Evolutionary conservation across 2,329 filamentous ascomycete genomes (phyloP).

Genomic region (Fusarium sp.): DNA sequence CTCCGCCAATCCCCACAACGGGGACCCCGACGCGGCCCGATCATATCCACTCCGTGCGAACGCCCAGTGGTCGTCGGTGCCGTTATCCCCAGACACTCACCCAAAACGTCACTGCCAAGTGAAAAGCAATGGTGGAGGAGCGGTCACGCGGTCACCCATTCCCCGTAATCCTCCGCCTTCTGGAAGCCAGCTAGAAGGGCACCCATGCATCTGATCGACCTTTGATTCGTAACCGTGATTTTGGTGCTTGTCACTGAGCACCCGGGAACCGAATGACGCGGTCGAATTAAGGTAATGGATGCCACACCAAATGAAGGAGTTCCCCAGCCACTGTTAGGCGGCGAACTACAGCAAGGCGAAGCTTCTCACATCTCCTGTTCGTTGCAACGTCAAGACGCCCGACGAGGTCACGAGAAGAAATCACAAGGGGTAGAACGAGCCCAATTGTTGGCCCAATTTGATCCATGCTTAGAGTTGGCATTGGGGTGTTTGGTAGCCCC

Average conservation of each 20-base stretch:
- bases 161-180: conserved; percentile 25
- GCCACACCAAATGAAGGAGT: conserved; percentile 23
- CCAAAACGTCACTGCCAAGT: conserved; percentile 22
- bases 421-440: conserved; percentile 16
- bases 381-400: conserved; percentile 23
- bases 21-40: conserved; percentile 21
- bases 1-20: conserved; percentile 24
- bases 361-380: neutral
- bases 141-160: conserved; percentile 18
- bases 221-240: conserved; percentile 23
- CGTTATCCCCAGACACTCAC: neutral
- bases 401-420: conserved; percentile 22
- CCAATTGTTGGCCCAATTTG: conserved; percentile 26
- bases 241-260: neutral
- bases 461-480: neutral
- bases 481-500: neutral
- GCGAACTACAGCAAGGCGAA: conserved; percentile 12
- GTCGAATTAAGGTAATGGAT: conserved; percentile 33
- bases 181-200: conserved; percentile 32
- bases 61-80: conserved; percentile 1
- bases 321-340: conserved; percentile 24
- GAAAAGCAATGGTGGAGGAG: neutral
- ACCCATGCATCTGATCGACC: conserved; percentile 11
- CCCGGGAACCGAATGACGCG: neutral
- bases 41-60: neutral